Evolutionary conservation across 2,329 filamentous ascomycete genomes (phyloP).

Genomic region (Fusarium annulatum): DNA sequence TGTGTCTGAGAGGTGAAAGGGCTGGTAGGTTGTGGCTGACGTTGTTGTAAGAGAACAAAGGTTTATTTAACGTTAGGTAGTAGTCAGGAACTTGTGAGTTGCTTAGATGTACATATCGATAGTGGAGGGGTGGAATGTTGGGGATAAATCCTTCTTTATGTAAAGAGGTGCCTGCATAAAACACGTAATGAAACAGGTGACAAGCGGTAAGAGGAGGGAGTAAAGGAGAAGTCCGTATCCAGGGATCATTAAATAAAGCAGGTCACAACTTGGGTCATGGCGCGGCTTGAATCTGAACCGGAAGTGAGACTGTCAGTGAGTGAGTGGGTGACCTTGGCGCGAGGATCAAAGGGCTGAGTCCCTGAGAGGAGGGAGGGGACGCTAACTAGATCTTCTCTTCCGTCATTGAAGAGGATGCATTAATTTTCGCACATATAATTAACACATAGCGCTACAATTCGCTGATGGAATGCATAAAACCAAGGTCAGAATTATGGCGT

Average conservation of each 20-base stretch:
- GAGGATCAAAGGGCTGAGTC: conserved; percentile 5
- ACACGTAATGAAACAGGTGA: conserved; percentile 12
- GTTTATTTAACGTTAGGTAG: background rate
- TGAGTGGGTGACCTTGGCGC: conserved; percentile 12
- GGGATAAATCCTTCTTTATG: conserved; percentile 39
- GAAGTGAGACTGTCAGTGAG: conserved; percentile 1
- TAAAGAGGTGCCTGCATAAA: conserved; percentile 7
- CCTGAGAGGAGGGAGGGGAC: conserved; percentile 13
- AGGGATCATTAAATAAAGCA: conserved; percentile 5
- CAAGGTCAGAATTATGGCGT: conserved; percentile 37
- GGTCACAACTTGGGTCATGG: conserved; percentile 13
- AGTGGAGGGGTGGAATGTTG: conserved; percentile 6
- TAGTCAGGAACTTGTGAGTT: conserved; percentile 4
- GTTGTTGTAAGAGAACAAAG: background rate
- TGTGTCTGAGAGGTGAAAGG: background rate
- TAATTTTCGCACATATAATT: conserved; percentile 9
- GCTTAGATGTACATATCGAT: conserved; percentile 14
- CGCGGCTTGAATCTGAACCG: conserved; percentile 1
- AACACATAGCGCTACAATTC: conserved; percentile 10
- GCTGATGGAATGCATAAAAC: conserved; percentile 25
- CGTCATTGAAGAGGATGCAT: conserved; percentile 22
- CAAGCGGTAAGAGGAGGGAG: conserved; percentile 16
- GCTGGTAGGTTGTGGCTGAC: background rate
- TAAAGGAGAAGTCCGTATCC: background rate
- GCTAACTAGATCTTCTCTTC: background rate